Conservation (phyloP, 2,329 filamentous ascomycete genomes). For the Cylindrodendrum hubeiense region DNA sequence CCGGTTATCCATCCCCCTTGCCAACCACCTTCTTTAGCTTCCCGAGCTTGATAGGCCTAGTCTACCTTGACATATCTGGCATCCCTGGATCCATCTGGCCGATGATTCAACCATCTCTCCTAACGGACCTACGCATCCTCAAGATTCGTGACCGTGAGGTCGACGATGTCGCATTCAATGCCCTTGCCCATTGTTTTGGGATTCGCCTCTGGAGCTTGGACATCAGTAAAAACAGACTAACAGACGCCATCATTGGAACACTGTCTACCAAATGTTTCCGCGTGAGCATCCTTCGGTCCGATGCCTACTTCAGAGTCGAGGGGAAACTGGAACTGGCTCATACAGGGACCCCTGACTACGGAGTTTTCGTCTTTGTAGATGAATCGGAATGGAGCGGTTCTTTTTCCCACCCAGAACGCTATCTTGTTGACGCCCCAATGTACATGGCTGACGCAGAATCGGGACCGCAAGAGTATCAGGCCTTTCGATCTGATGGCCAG, state of each 20-base stretch:
- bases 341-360: constrained; percentile 51
- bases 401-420: constrained; percentile 61
- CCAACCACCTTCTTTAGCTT: constrained; percentile 55
- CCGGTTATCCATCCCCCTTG: constrained; percentile 55
- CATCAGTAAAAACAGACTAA: constrained; percentile 64
- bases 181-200: constrained; percentile 49
- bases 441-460: constrained; percentile 40
- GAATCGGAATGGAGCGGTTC: constrained; percentile 61
- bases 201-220: constrained; percentile 69
- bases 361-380: constrained; percentile 57
- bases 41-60: constrained; percentile 53
- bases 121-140: constrained; percentile 64
- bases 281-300: constrained; percentile 47
- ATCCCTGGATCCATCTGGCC: constrained; percentile 59
- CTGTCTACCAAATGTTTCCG: constrained; percentile 50
- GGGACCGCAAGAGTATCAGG: constrained; percentile 37
- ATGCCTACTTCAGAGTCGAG: constrained; percentile 58
- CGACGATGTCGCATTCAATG: constrained; percentile 52
- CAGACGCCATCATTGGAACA: constrained; percentile 55
- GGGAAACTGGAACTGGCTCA: constrained; percentile 54
- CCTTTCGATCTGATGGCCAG: constrained; percentile 49
- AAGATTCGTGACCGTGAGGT: constrained; percentile 63
- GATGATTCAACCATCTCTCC: constrained; percentile 49
- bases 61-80: constrained; percentile 67
- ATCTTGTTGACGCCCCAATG: constrained; percentile 61